These are phyloP conservation scores for Coniochaeta prunicola DNA, from an alignment of 2,329 filamentous ascomycete species.

Conservation along the genomic window DNA sequence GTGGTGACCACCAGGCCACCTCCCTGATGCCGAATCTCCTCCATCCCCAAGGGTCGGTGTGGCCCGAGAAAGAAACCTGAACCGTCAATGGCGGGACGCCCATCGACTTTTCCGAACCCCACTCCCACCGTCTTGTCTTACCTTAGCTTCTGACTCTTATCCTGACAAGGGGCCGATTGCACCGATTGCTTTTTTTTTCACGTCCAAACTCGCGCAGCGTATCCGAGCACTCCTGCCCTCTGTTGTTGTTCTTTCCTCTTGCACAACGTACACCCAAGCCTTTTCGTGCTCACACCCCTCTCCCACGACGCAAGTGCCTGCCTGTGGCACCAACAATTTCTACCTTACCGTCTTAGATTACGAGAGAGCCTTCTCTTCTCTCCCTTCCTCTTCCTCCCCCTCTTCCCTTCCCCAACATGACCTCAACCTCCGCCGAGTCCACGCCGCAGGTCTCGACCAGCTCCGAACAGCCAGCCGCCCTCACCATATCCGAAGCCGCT, in stretches of 20 bases:
- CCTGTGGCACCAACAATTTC: neutral
- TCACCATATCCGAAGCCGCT: constrained; percentile 23
- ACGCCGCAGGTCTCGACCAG: constrained; percentile 13
- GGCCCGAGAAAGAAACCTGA: neutral
- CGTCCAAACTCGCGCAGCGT: neutral
- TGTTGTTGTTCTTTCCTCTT: neutral
- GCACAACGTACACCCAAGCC: neutral
- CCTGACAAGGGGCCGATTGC: constrained; percentile 7
- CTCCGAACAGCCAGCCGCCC: constrained; percentile 16
- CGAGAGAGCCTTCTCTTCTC: neutral
- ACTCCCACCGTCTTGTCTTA: constrained; percentile 6
- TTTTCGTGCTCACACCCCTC: constrained; percentile 1
- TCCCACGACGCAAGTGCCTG: neutral
- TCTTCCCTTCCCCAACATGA: constrained; percentile 24
- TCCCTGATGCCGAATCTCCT: neutral
- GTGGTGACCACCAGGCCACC: constrained; percentile 1
- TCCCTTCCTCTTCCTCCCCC: constrained; percentile 1
- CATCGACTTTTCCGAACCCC: constrained; percentile 1
- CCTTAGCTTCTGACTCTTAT: constrained; percentile 7
- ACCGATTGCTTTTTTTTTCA: constrained; percentile 3
- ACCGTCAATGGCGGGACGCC: neutral
- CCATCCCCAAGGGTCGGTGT: neutral
- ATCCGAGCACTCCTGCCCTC: neutral
- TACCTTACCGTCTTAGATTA: neutral
- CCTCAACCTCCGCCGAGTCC: constrained; percentile 18